phyloP scores from a whole-genome alignment of 2,329 filamentous ascomycete species.

The Fragosphaeria purpurea region DNA sequence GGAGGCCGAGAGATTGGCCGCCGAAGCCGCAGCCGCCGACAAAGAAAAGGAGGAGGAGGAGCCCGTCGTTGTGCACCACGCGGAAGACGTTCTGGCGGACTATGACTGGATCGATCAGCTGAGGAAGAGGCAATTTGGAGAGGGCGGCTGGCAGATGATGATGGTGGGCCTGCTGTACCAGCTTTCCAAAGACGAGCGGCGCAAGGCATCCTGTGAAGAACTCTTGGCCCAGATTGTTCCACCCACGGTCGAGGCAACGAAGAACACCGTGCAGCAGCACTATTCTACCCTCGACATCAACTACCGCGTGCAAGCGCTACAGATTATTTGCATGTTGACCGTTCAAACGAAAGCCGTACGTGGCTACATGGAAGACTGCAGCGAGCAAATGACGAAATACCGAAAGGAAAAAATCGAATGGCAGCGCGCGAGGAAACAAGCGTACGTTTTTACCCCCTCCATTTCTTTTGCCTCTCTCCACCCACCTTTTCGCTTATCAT shows the following conservation, averaged over 20 bases:
- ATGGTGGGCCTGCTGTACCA: constrained; percentile 80
- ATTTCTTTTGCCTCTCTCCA: neutral
- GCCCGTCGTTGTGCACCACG: constrained; percentile 49
- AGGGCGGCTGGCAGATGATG: constrained; percentile 87
- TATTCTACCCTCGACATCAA: constrained; percentile 77
- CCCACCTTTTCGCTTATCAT: neutral
- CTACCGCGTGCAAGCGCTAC: constrained; percentile 65
- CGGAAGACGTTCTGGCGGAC: constrained; percentile 61
- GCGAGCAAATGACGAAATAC: constrained; percentile 86
- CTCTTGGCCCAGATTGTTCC: constrained; percentile 76
- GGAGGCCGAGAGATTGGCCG: constrained; percentile 59
- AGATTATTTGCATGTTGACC: constrained; percentile 78
- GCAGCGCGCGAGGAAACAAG: constrained; percentile 65
- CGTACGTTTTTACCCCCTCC: constrained; percentile 33
- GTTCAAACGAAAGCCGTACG: constrained; percentile 79
- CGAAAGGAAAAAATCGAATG: constrained; percentile 93
- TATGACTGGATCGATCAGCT: constrained; percentile 82
- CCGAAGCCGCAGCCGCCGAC: constrained; percentile 46
- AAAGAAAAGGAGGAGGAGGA: constrained; percentile 38
- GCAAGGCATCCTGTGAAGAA: constrained; percentile 64
- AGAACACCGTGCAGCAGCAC: constrained; percentile 60
- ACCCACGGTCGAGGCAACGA: constrained; percentile 60
- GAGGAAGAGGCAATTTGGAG: constrained; percentile 70
- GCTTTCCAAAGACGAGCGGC: constrained; percentile 63
- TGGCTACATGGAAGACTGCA: constrained; percentile 83